A percentile compares a stretch with the other conserved stretches of the same genome.
Evolutionary conservation across 148 eudicot species (phyloP).

Genomic region (Chenopodium berlandieri): DNA sequence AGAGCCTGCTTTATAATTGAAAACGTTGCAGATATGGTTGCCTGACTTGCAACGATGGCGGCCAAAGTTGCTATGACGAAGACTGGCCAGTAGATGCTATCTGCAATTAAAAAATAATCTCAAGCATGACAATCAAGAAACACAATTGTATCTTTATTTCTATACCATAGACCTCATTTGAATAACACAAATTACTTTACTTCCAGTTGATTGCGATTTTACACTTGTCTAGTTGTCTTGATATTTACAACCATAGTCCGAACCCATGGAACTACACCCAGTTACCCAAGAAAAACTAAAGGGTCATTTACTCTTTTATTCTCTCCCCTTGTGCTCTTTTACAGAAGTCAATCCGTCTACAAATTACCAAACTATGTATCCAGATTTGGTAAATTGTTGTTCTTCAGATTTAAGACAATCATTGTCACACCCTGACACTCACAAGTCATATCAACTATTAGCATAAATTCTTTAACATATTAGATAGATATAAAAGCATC

Average conservation of each 20-base stretch:
- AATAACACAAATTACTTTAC: too few species aligned
- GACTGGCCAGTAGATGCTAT: constrained; percentile 85
- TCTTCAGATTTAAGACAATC: background rate
- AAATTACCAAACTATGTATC: background rate
- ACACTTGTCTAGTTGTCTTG: background rate
- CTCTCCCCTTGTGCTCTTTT: too few species aligned
- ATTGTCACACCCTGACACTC: background rate
- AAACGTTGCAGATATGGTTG: constrained; percentile 94
- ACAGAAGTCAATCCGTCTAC: background rate
- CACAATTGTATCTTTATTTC: background rate
- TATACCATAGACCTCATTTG: too few species aligned
- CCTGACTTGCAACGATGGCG: constrained; percentile 96
- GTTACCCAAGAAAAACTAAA: background rate
- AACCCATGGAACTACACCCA: background rate
- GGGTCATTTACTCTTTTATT: too few species aligned
- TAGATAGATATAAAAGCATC: too few species aligned
- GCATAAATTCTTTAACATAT: too few species aligned
- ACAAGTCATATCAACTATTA: too few species aligned
- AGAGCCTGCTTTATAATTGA: constrained; percentile 93
- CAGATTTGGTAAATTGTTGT: background rate
- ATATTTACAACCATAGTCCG: background rate
- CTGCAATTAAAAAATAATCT: constrained; percentile 45
- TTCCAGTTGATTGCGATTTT: background rate
- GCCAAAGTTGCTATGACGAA: constrained; percentile 90
- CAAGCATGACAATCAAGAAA: background rate